Evolutionary conservation across 768 basidiomycete species (phyloP), one percentile per base, ranked within the genome.

Genomic region (Rhizopogon roseolus): DNA sequence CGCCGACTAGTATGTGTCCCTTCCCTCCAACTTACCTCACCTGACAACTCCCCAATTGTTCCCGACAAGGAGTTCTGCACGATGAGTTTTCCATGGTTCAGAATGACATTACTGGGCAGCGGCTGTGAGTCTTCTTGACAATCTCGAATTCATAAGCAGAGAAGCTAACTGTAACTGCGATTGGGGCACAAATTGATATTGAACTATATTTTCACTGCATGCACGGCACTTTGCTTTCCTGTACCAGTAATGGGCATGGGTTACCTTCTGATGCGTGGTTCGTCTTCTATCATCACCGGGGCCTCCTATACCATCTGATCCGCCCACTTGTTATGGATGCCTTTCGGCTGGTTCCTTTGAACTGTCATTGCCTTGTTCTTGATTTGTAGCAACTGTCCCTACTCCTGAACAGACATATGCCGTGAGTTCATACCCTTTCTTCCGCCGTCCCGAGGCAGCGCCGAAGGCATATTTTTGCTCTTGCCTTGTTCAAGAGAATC

Each of bases 251-350:
- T 80, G 70, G 74, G 77, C 40, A 60, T 78, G 55, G 84, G 84
- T 36, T 85, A 82, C 66, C 57, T 72, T 49, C 65, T 80, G 52
- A 86, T 86, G 84, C 81, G 76, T 69, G 77, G 84, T 84, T 64
- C 62, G 70, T 61, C 49, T 55, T 55, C 48, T 53, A 50, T 50
- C 56, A 32, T 53, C 52, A 46, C 58, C 49, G n/a, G 25, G 38
- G 29, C 16, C 10, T 32, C 42, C 32, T 48, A 36, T 39, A 42
- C 41, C 29, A 29, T 43, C 45, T 57, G 54, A 57, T 55, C 54
- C 36, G 44, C 37, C 50, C 32, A 53, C 54, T 56, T 50, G 51
- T 14, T 39, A 52, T 55, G 55, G 48, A 25, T 39, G 45, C 39
- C 54, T 22, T 17, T 54, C 36, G 28, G 39, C 38, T 27, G 43